Evolutionary conservation across 768 basidiomycete species (phyloP), one percentile per base, ranked within the genome.

Genomic region (Tulasnella sp.): DNA sequence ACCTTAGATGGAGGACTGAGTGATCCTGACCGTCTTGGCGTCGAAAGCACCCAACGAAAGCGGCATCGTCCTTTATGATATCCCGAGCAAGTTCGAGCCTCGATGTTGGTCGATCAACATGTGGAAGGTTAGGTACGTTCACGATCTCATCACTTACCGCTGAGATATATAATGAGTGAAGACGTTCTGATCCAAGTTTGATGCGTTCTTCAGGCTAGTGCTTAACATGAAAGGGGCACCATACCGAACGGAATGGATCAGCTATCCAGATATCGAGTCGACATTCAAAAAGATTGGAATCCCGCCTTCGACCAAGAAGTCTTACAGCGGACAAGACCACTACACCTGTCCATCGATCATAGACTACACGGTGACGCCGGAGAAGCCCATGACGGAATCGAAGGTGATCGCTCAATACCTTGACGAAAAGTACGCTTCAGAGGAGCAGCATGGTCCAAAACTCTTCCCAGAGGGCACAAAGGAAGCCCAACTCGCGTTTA

Each of bases 161-260:
- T 44, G 34, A 38, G 15, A 38, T 15, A 38, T 38, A 15, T 38
- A 15, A 15, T 38, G 34, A 38, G 15, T 15, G 15, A 38, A 5
- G 34, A 38, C n/a, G n/a, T n/a, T n/a, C n/a, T n/a, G n/a, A n/a
- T n/a, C n/a, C n/a, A n/a, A n/a, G n/a, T n/a, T n/a, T n/a, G n/a
- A n/a, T n/a, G n/a, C n/a, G n/a, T n/a, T n/a, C n/a, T n/a, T n/a
- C 34, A 86, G 85, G 46, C 78, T 86, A 52, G 80, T 85, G 48
- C 72, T 88, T n/a, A 88, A 88, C 66, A 87, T 78, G 66, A 87
- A 87, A 66, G 77, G 81, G 2, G 75, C 88, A 4, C 78, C 75
- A 0, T 84, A 87, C 66, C 76, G 76, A 42, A 89, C 86, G 0
- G 71, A 76, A 24, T 87, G 83, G 82, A 72, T 88, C 21, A 81